These are phyloP conservation scores for Omphalea diandra DNA, from an alignment of 441 rosid genomes.

Conservation along the genomic window DNA sequence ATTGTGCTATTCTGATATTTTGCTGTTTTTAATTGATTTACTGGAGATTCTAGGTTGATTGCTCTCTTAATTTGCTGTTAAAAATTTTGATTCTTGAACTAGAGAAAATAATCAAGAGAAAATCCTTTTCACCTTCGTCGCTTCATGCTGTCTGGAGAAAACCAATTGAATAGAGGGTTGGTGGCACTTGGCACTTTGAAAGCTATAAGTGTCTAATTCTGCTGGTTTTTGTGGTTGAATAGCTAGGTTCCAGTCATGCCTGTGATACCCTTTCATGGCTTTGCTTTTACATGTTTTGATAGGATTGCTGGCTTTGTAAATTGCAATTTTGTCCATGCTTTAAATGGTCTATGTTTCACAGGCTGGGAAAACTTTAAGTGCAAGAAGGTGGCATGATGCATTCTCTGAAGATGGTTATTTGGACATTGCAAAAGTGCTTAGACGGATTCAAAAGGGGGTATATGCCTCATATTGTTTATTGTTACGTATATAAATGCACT, in stretches of 20 bases:
- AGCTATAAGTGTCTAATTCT: not conserved
- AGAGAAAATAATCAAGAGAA: not conserved
- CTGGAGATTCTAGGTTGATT: not conserved
- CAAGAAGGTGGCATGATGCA: constrained; percentile 86
- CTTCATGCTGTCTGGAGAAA: not conserved
- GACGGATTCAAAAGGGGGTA: constrained; percentile 91
- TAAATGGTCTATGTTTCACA: constrained; percentile 25
- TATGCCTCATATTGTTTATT: constrained; percentile 25
- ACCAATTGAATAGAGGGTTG: not conserved
- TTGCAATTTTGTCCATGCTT: not conserved
- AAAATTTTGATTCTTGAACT: not conserved
- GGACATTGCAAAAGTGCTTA: constrained; percentile 81
- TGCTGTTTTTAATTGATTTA: not conserved
- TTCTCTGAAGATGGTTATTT: constrained; percentile 80
- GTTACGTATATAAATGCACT: not conserved
- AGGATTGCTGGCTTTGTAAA: not conserved
- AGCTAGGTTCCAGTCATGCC: not conserved
- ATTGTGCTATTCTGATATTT: not conserved
- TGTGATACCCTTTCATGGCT: not conserved
- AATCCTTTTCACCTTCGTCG: not conserved
- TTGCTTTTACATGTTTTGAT: not conserved
- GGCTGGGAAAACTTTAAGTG: constrained; percentile 92
- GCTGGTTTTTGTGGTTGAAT: not conserved
- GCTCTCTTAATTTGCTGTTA: not conserved
- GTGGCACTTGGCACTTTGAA: not conserved